Percentiles rank a stretch among this genome's conserved stretches.
These are phyloP conservation scores for Amyloporia xantha DNA, from an alignment of 768 basidiomycete genomes.

Conservation along the genomic window DNA sequence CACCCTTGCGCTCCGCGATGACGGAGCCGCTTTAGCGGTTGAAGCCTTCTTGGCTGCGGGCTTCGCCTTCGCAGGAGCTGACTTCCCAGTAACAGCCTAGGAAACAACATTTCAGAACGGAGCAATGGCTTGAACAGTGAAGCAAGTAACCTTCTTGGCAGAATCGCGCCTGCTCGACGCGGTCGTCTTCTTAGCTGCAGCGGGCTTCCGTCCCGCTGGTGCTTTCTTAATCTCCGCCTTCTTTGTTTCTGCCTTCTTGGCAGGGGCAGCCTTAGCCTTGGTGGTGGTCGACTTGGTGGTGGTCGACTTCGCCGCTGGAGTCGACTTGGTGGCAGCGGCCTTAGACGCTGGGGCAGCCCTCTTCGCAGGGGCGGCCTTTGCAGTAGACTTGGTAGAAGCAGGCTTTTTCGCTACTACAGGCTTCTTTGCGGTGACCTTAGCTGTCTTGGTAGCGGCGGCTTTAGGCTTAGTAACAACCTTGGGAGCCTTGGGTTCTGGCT, in stretches of 20 bases:
- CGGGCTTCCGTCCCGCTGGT: slow-evolving; percentile 34
- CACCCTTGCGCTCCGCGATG: slow-evolving; percentile 2
- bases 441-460: slow-evolving; percentile 23
- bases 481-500: slow-evolving; percentile 32
- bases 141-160: slow-evolving; percentile 53
- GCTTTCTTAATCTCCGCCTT: slow-evolving; percentile 20
- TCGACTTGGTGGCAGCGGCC: slow-evolving; percentile 15
- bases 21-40: not conserved
- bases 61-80: slow-evolving; percentile 9
- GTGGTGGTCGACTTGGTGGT: slow-evolving; percentile 11
- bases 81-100: slow-evolving; percentile 14
- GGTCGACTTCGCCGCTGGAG: slow-evolving; percentile 25
- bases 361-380: slow-evolving; percentile 6
- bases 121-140: not conserved
- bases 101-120: not conserved
- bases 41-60: slow-evolving; percentile 6
- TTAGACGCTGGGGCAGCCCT: slow-evolving; percentile 17
- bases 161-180: slow-evolving; percentile 40
- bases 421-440: slow-evolving; percentile 25
- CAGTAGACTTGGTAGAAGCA: slow-evolving; percentile 16
- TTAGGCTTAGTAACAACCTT: slow-evolving; percentile 23
- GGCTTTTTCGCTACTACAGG: slow-evolving; percentile 11
- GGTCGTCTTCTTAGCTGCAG: slow-evolving; percentile 30
- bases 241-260: slow-evolving; percentile 21
- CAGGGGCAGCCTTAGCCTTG: slow-evolving; percentile 22